These are phyloP conservation scores for Penicillium samsonianum DNA, from an alignment of 495 filamentous ascomycete species.

Conservation along the genomic window DNA sequence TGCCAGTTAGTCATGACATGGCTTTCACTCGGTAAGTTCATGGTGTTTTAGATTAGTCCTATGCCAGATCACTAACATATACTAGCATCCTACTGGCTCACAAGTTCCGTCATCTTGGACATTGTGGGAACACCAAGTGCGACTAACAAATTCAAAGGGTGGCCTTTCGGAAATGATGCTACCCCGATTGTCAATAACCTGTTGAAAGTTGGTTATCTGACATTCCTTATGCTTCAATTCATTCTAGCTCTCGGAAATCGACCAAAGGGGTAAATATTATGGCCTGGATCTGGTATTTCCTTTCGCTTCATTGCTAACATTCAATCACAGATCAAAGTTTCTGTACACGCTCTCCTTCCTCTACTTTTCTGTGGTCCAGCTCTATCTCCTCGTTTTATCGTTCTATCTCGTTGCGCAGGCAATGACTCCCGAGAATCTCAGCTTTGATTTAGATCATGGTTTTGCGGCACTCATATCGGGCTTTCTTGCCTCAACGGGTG, in stretches of 20 bases:
- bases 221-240: conserved; percentile 85
- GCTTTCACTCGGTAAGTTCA: conserved; percentile 78
- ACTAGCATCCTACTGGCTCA: conserved; percentile 83
- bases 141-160: conserved; percentile 47
- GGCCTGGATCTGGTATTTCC: background rate
- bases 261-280: conserved; percentile 69
- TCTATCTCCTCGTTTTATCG: conserved; percentile 83
- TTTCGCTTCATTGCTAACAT: background rate
- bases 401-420: conserved; percentile 82
- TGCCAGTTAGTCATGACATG: conserved; percentile 85
- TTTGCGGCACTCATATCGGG: conserved; percentile 56
- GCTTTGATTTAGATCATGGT: conserved; percentile 53
- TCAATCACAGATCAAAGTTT: conserved; percentile 55
- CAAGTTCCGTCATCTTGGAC: conserved; percentile 92
- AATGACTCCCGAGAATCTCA: conserved; percentile 56
- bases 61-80: background rate
- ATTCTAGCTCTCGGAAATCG: conserved; percentile 92
- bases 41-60: background rate
- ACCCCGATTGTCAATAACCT: conserved; percentile 88
- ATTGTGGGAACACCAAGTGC: conserved; percentile 73
- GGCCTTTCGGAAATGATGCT: conserved; percentile 76
- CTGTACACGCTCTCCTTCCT: conserved; percentile 80
- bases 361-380: conserved; percentile 81
- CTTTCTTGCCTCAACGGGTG: conserved; percentile 73
- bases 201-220: conserved; percentile 84